Evolutionary conservation across 163 green algal genomes (phyloP).

Genomic region (Scenedesmus sp.): DNA sequence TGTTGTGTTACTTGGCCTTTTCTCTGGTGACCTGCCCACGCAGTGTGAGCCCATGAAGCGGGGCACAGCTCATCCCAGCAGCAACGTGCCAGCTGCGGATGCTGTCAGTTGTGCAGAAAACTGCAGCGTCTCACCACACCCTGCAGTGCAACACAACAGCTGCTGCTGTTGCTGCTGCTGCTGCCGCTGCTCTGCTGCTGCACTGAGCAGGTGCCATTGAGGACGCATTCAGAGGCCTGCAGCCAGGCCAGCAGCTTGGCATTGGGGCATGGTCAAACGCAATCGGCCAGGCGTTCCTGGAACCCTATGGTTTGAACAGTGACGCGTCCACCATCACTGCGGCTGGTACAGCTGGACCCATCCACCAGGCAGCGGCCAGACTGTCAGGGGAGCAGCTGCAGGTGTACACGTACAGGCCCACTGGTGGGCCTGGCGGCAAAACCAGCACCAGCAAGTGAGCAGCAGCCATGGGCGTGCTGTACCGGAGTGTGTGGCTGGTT

Average conservation of each 20-base stretch:
- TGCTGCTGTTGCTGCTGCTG: neutral
- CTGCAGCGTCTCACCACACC: too few relatives aligned
- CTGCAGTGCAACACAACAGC: too few relatives aligned
- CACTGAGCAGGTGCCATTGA: neutral
- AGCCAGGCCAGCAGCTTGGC: neutral
- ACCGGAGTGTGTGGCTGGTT: too few relatives aligned
- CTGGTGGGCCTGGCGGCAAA: neutral
- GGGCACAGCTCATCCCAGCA: too few relatives aligned
- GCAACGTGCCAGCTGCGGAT: too few relatives aligned
- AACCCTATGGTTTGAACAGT: slow-evolving; percentile 32
- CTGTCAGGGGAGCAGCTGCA: neutral
- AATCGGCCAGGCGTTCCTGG: slow-evolving; percentile 13
- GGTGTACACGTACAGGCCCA: slow-evolving; percentile 30
- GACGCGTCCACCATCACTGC: slow-evolving; percentile 42
- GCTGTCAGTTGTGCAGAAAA: too few relatives aligned
- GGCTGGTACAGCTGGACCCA: slow-evolving; percentile 6
- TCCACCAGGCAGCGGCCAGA: slow-evolving; percentile 30
- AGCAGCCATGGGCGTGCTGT: neutral
- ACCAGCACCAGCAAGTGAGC: neutral
- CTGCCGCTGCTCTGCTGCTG: neutral
- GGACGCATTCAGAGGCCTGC: neutral
- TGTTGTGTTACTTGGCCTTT: too few relatives aligned
- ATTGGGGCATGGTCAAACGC: slow-evolving; percentile 9
- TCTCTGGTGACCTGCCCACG: too few relatives aligned
- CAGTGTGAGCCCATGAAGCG: too few relatives aligned